A percentile compares a stretch with the other conserved stretches of the same genome.
phyloP scores from a whole-genome alignment of 306 rosid genomes.

The Fragaria nilgerrensis region DNA sequence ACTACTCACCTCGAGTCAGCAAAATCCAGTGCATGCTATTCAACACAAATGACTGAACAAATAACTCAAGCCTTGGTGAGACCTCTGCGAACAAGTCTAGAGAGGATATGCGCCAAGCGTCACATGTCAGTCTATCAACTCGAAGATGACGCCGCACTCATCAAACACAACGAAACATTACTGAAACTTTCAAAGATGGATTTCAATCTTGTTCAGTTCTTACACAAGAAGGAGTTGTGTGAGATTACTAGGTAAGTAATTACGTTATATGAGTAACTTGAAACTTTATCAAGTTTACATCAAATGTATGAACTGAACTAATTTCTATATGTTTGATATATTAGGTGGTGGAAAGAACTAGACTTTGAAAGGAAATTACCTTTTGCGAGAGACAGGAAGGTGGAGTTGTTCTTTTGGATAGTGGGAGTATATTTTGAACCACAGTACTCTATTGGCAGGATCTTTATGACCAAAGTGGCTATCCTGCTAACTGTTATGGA shows the following conservation, averaged over 20 bases:
- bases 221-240: slow-evolving; percentile 28
- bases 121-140: slow-evolving; percentile 27
- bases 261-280: not conserved
- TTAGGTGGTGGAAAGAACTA: slow-evolving; percentile 42
- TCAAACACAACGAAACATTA: slow-evolving; percentile 14
- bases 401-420: slow-evolving; percentile 39
- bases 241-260: slow-evolving; percentile 20
- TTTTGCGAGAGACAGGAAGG: slow-evolving; percentile 33
- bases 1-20: slow-evolving; percentile 20
- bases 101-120: slow-evolving; percentile 19
- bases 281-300: not conserved
- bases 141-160: not conserved
- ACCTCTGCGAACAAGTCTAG: slow-evolving; percentile 18
- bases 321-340: not conserved
- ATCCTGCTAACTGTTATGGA: slow-evolving; percentile 20
- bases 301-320: not conserved
- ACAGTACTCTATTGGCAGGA: slow-evolving; percentile 22
- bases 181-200: slow-evolving; percentile 24
- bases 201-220: slow-evolving; percentile 16
- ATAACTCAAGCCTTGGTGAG: slow-evolving; percentile 5
- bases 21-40: not conserved
- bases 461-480: slow-evolving; percentile 8
- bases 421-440: slow-evolving; percentile 14
- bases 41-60: not conserved
- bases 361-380: slow-evolving; percentile 19